These are phyloP conservation scores for Amniculicola lignicola DNA, from an alignment of 495 filamentous ascomycete species.

Conservation along the genomic window DNA sequence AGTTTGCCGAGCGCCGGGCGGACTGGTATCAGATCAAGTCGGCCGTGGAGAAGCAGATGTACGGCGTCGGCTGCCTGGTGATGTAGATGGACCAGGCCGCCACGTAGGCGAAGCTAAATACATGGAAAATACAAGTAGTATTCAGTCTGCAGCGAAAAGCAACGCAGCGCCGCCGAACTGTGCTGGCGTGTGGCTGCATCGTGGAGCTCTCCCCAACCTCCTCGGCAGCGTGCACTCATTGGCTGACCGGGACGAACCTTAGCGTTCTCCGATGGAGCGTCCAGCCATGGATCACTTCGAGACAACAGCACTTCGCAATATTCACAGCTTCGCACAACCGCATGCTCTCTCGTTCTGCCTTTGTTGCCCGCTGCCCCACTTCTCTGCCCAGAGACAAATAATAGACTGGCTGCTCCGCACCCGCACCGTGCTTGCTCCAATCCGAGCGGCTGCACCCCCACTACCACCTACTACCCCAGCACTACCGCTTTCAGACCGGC, in stretches of 20 bases:
- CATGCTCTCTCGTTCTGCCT: neutral
- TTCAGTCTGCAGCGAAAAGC: neutral
- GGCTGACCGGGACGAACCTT: no score
- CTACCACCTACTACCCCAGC: conserved; percentile 1
- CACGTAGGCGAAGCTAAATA: neutral
- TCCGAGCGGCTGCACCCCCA: neutral
- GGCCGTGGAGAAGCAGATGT: conserved; percentile 95
- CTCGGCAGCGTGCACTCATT: no score
- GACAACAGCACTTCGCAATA: no score
- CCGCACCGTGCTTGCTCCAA: neutral
- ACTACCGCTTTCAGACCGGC: conserved; percentile 13
- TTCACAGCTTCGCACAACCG: no score
- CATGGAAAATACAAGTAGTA: neutral
- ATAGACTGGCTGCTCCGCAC: neutral
- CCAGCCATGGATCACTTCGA: no score
- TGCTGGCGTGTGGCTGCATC: neutral
- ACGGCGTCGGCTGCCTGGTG: conserved; percentile 82
- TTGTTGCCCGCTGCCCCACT: neutral
- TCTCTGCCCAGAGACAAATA: neutral
- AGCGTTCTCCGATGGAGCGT: no score
- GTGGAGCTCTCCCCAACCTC: neutral
- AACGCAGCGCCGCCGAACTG: neutral
- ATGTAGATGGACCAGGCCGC: conserved; percentile 57
- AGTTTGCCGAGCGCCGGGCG: conserved; percentile 88
- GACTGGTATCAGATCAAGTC: conserved; percentile 89